Percentiles rank a stretch among this genome's conserved stretches.
Evolutionary conservation across 2,329 filamentous ascomycete species (phyloP).

Genomic region (Madurella mycetomatis): DNA sequence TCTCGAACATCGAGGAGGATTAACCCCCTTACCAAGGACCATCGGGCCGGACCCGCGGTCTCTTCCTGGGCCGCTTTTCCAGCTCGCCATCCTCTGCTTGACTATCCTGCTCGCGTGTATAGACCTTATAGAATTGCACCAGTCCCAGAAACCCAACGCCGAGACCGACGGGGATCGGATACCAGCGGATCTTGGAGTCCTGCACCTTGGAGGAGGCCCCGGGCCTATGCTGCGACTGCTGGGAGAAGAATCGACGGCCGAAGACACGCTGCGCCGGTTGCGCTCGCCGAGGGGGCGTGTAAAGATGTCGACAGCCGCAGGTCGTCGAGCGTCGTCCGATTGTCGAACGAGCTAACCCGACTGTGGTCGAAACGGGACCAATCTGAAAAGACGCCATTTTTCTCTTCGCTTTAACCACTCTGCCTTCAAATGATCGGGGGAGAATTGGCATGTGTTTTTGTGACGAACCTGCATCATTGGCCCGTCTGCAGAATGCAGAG

Average conservation of each 20-base stretch:
- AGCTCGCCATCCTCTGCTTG: constrained; percentile 39
- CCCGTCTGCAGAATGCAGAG: constrained; percentile 11
- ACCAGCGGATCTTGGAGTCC: constrained; percentile 70
- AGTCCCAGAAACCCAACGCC: constrained; percentile 81
- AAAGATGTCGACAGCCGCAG: constrained; percentile 12
- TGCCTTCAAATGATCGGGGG: constrained; percentile 2
- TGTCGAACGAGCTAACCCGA: constrained; percentile 22
- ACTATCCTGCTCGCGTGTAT: constrained; percentile 50
- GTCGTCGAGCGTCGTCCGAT: constrained; percentile 15
- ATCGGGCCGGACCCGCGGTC: constrained; percentile 66
- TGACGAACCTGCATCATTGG: constrained; percentile 23
- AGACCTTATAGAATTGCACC: constrained; percentile 78
- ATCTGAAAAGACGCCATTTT: constrained; percentile 22
- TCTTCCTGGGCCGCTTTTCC: constrained; percentile 45
- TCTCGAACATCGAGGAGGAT: background rate
- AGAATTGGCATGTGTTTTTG: constrained; percentile 4
- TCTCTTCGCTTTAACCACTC: constrained; percentile 15
- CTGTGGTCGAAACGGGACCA: constrained; percentile 18
- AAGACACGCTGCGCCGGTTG: constrained; percentile 20
- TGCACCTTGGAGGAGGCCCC: constrained; percentile 50
- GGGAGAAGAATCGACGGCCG: constrained; percentile 36
- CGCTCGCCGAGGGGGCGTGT: constrained; percentile 17
- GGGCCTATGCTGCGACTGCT: constrained; percentile 43
- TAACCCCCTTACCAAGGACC: constrained; percentile 65
- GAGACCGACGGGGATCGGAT: constrained; percentile 81